Evolutionary conservation across 2,329 filamentous ascomycete species (phyloP), one percentile per base, ranked within the genome.

Genomic region (Ophiosphaerella herpotricha): DNA sequence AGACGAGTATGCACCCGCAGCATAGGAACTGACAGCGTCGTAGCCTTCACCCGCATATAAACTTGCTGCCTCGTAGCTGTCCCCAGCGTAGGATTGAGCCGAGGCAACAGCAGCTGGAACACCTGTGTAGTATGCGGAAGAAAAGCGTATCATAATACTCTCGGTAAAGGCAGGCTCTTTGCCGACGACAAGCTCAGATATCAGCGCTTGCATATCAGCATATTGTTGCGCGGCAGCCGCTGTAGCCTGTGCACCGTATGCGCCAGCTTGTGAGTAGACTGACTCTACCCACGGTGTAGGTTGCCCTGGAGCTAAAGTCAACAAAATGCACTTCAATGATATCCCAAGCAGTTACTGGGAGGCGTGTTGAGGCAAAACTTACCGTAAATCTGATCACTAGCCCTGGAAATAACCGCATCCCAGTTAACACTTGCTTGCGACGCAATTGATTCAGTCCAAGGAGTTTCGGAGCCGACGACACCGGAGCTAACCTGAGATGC

Each of bases 101-200:
- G 80, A 80, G 0, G 80, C 77, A 9, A 78, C 79, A 7, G 81
- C 76, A 0, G 79, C 84, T 0, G 84, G 79, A 2, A 82, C 75
- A 1, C 85, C 87, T 0, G 85, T 89, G 21, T 85, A 83, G 64
- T 93, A 94, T 0, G 85, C 88, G 3, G 82, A 86, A 48, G 84
- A 83, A 11, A 96, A 80, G 43, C 88, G 83, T 44, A 78, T 84
- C 73, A 91, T 85, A 3, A 93, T 87, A 51, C 88, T 91, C 65
- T 95, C 89, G 0, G 87, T 91, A 63, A 91, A 95, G 12, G 86
- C 85, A 0, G 89, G 86, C 67, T 95, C 90, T 70, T 87, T 90
- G 45, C 89, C 91, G 35, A 81, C 75, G 12, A 96, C 78, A 1
- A 95, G 78, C 71, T 95, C 90, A 1, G 87, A 88, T 12, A 96